Percentiles rank a stretch among this genome's conserved stretches.
Evolutionary conservation across 306 rosid species (phyloP).

Genomic region (Cicer pinnatifidum): DNA sequence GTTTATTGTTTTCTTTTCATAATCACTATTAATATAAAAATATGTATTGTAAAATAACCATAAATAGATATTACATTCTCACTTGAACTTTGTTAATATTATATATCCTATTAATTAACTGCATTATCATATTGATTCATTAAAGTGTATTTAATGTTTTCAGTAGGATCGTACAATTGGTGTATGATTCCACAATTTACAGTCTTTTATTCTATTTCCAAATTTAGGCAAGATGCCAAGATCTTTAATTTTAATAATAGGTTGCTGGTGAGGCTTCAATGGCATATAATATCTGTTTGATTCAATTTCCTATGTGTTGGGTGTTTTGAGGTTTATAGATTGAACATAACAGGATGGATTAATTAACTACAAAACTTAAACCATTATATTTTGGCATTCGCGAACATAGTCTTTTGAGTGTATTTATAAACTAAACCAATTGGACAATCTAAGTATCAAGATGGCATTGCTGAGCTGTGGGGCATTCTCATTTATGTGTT

Average conservation of each 20-base stretch:
- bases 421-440: neutral
- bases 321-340: no score
- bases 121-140: no score
- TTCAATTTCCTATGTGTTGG: no score
- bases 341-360: no score
- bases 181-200: neutral
- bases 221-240: neutral
- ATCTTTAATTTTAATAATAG: no score
- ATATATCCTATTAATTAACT: no score
- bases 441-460: neutral
- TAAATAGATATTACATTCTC: neutral
- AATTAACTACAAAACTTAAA: no score
- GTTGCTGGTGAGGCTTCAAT: no score
- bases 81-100: neutral
- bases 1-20: neutral
- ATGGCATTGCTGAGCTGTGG: neutral
- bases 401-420: neutral
- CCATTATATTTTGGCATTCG: no score
- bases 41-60: slow-evolving; percentile 4
- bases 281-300: no score
- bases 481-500: no score
- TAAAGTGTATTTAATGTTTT: neutral
- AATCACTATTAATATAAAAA: neutral
- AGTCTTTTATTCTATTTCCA: neutral
- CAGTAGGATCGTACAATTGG: neutral